A percentile compares a stretch with the other conserved stretches of the same genome.
Conservation (phyloP, 208 protist genomes). For the Crithidia thermophila region DNA sequence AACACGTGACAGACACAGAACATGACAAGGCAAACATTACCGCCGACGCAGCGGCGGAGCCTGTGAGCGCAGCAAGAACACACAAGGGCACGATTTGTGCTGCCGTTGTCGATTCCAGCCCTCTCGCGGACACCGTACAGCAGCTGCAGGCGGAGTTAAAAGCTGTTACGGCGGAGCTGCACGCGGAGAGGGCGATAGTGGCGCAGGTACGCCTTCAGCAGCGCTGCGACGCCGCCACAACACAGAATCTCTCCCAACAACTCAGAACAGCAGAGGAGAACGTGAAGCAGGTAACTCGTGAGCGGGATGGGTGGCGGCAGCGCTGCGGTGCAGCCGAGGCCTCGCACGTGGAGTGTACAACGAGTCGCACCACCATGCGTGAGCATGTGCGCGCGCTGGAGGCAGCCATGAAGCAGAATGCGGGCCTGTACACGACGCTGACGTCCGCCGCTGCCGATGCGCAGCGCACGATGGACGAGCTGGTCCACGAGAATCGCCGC, state of each 20-base stretch:
- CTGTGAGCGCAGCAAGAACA: too few relatives aligned
- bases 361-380: conserved; percentile 3
- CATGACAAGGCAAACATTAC: too few relatives aligned
- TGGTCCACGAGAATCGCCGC: conserved; percentile 26
- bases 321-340: conserved; percentile 4
- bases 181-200: conserved; percentile 15
- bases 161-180: conserved; percentile 28
- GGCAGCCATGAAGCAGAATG: too few relatives aligned
- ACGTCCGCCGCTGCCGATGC: conserved; percentile 6
- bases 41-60: too few relatives aligned
- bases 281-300: conserved; percentile 17
- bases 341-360: conserved; percentile 7
- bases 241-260: conserved; percentile 17
- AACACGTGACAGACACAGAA: background rate
- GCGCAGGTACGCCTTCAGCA: conserved; percentile 37
- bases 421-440: too few relatives aligned
- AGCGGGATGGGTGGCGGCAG: conserved; percentile 29
- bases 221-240: conserved; percentile 18
- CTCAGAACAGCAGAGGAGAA: conserved; percentile 16
- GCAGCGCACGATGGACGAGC: conserved; percentile 7
- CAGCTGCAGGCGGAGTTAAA: conserved; percentile 24
- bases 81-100: too few relatives aligned
- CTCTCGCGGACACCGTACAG: background rate
- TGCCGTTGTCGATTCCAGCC: background rate
- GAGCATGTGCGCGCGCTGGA: conserved; percentile 18